Evolutionary conservation across 78 protist species (phyloP).

Genomic region (Dictyostelium firmibasis): DNA sequence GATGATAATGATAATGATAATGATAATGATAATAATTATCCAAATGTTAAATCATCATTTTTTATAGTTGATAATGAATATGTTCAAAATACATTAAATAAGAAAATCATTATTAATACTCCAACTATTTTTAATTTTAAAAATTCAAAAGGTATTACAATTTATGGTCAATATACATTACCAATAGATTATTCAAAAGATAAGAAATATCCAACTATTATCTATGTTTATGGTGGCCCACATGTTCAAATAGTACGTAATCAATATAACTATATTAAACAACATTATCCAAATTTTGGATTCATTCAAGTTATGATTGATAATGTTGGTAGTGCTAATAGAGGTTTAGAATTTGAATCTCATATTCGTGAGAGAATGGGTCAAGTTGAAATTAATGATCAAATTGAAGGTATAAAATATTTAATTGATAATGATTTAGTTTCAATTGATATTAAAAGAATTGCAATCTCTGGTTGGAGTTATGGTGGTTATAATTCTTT

Average conservation of each 20-base stretch:
- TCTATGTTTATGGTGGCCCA: slow-evolving; percentile 83
- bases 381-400: slow-evolving; percentile 86
- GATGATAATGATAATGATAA: not conserved
- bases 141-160: slow-evolving; percentile 15
- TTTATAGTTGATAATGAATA: not conserved
- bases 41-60: not conserved
- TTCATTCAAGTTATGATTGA: slow-evolving; percentile 83
- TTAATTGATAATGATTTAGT: not conserved
- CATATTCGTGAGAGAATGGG: slow-evolving; percentile 79
- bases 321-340: slow-evolving; percentile 67
- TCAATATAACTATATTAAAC: not conserved
- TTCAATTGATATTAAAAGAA: slow-evolving; percentile 73
- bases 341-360: slow-evolving; percentile 78
- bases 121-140: slow-evolving; percentile 22
- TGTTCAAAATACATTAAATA: not conserved
- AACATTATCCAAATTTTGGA: slow-evolving; percentile 62
- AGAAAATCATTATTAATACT: not conserved
- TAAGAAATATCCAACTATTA: slow-evolving; percentile 38
- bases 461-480: slow-evolving; percentile 92
- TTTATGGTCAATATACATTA: slow-evolving; percentile 23
- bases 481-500: slow-evolving; percentile 95
- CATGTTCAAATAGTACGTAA: slow-evolving; percentile 74
- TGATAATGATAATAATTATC: not conserved
- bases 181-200: slow-evolving; percentile 5
- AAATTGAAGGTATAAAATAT: slow-evolving; percentile 60